A percentile compares a stretch with the other conserved stretches of the same genome.
These are phyloP conservation scores for Periconia sp. DNA, from an alignment of 2,329 filamentous ascomycete species.

Conservation along the genomic window DNA sequence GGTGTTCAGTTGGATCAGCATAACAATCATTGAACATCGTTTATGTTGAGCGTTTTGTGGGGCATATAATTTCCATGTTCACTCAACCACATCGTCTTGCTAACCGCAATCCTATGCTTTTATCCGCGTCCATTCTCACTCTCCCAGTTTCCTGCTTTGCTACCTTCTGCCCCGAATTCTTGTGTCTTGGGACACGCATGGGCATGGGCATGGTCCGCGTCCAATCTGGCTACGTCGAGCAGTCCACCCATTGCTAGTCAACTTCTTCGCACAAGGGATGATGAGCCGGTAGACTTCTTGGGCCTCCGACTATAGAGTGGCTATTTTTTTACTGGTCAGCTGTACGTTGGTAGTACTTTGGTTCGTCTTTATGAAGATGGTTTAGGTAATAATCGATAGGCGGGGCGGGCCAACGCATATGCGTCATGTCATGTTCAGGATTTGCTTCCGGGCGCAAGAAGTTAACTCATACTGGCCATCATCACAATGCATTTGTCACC, in stretches of 20 bases:
- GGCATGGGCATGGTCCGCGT: slow-evolving; percentile 43
- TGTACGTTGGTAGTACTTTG: slow-evolving; percentile 29
- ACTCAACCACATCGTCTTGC: background rate
- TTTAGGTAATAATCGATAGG: no score
- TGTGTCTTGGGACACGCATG: slow-evolving; percentile 36
- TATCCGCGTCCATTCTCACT: slow-evolving; percentile 41
- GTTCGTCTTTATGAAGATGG: slow-evolving; percentile 22
- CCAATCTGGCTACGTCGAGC: slow-evolving; percentile 37
- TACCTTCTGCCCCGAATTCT: slow-evolving; percentile 39
- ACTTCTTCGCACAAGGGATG: slow-evolving; percentile 26
- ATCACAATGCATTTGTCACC: no score
- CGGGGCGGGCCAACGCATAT: no score
- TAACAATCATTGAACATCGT: slow-evolving; percentile 30
- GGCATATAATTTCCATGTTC: slow-evolving; percentile 20
- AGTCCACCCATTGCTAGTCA: slow-evolving; percentile 41
- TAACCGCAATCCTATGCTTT: slow-evolving; percentile 25
- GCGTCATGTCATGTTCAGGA: no score
- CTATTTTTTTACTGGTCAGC: slow-evolving; percentile 31
- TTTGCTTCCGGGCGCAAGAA: no score
- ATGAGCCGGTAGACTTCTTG: slow-evolving; percentile 28
- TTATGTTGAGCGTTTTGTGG: slow-evolving; percentile 40
- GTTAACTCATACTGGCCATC: no score
- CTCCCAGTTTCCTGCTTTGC: slow-evolving; percentile 41
- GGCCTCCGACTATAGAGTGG: slow-evolving; percentile 41
- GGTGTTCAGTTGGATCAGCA: slow-evolving; percentile 35